Percentiles rank a stretch among this genome's conserved stretches.
phyloP scores from a whole-genome alignment of 805 yeast species.

The Ascoidea asiatica region DNA sequence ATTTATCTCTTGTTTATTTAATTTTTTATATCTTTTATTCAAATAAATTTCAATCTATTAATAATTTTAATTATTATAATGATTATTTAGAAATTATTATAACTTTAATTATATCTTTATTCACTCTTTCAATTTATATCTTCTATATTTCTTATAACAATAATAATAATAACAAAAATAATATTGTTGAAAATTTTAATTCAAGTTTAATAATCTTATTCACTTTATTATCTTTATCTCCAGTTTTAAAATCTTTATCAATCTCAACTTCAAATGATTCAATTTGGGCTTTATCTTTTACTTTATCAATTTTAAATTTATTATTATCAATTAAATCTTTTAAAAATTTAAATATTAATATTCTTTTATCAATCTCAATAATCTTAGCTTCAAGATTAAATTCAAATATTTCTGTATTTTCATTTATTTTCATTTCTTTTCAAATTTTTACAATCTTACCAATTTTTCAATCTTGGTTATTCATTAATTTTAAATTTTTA shows the following conservation, averaged over 20 bases:
- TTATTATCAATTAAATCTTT: conserved; percentile 17
- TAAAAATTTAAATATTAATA: conserved; percentile 58
- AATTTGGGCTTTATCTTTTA: conserved; percentile 81
- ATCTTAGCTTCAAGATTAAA: conserved; percentile 80
- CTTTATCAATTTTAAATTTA: conserved; percentile 62
- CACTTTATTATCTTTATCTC: conserved; percentile 67
- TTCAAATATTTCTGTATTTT: conserved; percentile 66
- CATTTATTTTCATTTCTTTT: conserved; percentile 64
- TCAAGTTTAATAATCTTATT: conserved; percentile 59
- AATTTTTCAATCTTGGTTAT: conserved; percentile 44
- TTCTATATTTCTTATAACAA: conserved; percentile 1
- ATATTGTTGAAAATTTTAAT: conserved; percentile 14
- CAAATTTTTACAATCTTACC: conserved; percentile 66
- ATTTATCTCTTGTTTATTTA: conserved; percentile 47
- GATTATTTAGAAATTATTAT: background rate
- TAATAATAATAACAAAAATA: conserved; percentile 14
- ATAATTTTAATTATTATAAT: too few relatives aligned
- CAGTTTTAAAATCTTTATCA: conserved; percentile 79
- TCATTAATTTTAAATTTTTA: conserved; percentile 13
- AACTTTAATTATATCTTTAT: background rate
- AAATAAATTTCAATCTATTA: too few relatives aligned
- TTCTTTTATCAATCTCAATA: conserved; percentile 74
- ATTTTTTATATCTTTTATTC: conserved; percentile 51
- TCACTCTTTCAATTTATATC: conserved; percentile 14
- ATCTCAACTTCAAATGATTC: conserved; percentile 86